Base-by-base conservation (phyloP, 352 stramenopile genomes). In the Hyaloperonospora arabidopsidis region DNA sequence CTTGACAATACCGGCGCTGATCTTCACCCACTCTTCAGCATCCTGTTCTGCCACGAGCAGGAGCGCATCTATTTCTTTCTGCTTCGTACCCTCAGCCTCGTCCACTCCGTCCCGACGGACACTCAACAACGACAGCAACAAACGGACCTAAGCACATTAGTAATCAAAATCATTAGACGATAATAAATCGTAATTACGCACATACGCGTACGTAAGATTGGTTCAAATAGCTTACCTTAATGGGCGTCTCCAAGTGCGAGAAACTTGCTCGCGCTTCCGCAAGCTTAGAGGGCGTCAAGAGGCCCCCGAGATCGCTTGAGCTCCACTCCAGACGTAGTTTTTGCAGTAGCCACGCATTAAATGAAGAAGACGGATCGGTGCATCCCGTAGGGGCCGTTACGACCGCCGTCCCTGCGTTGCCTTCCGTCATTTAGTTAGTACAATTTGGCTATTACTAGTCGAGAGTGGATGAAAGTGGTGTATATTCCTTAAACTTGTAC, bases 321-420 rank as follows among this genome's bases (percentile, higher is more conserved):
- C 76, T 89, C 80, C 80, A 91, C 49, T 91, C 78, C 36, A 70
- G 57, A 51, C 75, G 78, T 35, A 91, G 72, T 61, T 89, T 88
- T 55, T 86, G 78, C 57, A 84, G 63, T 49, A 91, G 64, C 80
- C 80, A 91, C 43, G 71, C 56, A 55, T 89, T 76, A 43, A 79
- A 72, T 23, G 66, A 64, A n/a, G 63, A 57, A 13, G 49, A 50
- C 0, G 44, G 34, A 36, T 54, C 48, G 11, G 49, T 35, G 44
- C 49, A 44, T 15, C 44, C 38, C 35, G 40, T 22, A 23, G 63
- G 35, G 38, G 49, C 32, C 25, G 67, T 59, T 41, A 52, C 46
- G 15, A 57, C 46, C 34, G 64, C 60, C 21, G 55, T 51, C 17
- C 40, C 13, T 38, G 52, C 39, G 54, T 46, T 8, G 32, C 54